Evolutionary conservation across 1,284 basidiomycete species (phyloP).

Genomic region (Moesziomyces globuligerus): DNA sequence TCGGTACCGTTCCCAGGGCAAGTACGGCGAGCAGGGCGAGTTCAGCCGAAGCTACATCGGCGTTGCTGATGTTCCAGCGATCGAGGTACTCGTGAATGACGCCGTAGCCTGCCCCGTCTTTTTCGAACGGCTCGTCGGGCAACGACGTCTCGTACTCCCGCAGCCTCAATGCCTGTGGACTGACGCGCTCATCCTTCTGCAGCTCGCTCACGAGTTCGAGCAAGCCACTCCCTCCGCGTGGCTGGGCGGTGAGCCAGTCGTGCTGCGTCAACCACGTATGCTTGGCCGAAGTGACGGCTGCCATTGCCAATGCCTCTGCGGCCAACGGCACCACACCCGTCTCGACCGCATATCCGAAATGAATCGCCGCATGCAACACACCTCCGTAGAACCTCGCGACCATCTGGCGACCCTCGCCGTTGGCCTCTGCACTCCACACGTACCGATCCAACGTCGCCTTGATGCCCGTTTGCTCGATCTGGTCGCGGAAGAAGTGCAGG

Average conservation of each 20-base stretch:
- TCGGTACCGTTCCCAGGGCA: conserved; percentile 27
- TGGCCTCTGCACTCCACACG: conserved; percentile 37
- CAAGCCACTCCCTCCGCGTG: not conserved
- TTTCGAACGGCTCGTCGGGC: conserved; percentile 20
- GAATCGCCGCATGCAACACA: conserved; percentile 66
- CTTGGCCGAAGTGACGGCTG: conserved; percentile 8
- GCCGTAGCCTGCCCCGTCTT: not conserved
- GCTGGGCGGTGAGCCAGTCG: conserved; percentile 8
- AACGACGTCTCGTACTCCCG: conserved; percentile 5
- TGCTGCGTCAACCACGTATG: conserved; percentile 26
- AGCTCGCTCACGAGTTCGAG: conserved; percentile 21
- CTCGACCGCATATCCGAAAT: conserved; percentile 66
- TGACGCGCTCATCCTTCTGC: conserved; percentile 16
- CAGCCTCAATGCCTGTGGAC: conserved; percentile 2
- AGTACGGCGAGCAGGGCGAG: conserved; percentile 25
- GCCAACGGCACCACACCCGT: conserved; percentile 52
- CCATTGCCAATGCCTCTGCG: conserved; percentile 61
- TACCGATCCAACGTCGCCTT: conserved; percentile 20
- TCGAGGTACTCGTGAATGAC: conserved; percentile 34
- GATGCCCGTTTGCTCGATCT: conserved; percentile 9
- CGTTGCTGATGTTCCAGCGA: conserved; percentile 9
- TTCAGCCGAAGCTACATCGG: conserved; percentile 12
- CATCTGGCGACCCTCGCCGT: conserved; percentile 11
- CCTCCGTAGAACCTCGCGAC: conserved; percentile 57
- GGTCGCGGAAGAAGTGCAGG: conserved; percentile 38